A percentile compares a stretch with the other conserved stretches of the same genome.
Conservation (phyloP, 176 grass and related monocot genomes). For the Musa beccarii region DNA sequence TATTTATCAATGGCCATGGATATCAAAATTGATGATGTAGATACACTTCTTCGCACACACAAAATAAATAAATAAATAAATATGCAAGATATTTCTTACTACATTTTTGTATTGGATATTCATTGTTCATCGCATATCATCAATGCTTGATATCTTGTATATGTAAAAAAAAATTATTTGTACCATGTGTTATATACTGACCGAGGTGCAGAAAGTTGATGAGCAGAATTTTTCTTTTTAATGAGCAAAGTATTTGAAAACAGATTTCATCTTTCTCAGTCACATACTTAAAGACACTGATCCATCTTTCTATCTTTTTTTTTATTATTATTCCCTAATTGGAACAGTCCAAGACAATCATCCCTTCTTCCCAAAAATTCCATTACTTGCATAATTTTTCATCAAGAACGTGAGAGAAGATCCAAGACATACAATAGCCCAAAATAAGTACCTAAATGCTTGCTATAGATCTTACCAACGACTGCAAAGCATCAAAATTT, state of each 20-base stretch:
- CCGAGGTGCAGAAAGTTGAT: not conserved
- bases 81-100: too few relatives aligned
- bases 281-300: not conserved
- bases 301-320: not conserved
- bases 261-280: not conserved
- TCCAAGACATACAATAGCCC: not conserved
- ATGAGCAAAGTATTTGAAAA: not conserved
- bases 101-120: too few relatives aligned
- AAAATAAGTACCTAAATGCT: not conserved
- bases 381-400: not conserved
- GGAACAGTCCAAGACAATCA: not conserved
- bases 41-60: too few relatives aligned
- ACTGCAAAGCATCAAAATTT: not conserved
- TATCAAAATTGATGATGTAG: too few relatives aligned
- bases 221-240: not conserved
- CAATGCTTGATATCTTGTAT: not conserved
- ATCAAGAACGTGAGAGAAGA: not conserved
- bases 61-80: too few relatives aligned
- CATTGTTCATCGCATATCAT: not conserved
- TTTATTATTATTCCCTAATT: not conserved
- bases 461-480: not conserved
- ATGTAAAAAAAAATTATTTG: not conserved
- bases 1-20: too few relatives aligned
- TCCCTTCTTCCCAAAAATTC: too few relatives aligned
- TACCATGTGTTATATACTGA: not conserved